Conservation (phyloP, 1,284 basidiomycete species). For the Apiotrichum brassicae region DNA sequence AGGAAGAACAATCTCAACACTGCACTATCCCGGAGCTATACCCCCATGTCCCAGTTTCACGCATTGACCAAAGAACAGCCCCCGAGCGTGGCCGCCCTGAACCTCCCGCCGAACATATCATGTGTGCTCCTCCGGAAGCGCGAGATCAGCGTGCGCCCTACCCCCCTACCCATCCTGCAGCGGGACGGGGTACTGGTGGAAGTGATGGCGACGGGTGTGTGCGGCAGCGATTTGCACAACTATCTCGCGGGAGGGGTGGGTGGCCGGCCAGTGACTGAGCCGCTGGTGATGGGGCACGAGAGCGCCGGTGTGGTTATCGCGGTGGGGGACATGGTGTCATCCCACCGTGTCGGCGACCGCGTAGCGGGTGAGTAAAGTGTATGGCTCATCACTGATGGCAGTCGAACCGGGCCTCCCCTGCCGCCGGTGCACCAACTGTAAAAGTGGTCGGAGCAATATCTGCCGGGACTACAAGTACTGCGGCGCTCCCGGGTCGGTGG, state of each 20-base stretch:
- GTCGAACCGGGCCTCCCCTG: conserved; percentile 57
- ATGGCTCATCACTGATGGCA: conserved; percentile 2
- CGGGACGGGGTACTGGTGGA: conserved; percentile 43
- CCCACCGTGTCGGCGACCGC: conserved; percentile 49
- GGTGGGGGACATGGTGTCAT: conserved; percentile 41
- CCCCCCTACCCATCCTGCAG: conserved; percentile 37
- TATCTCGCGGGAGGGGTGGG: conserved; percentile 41
- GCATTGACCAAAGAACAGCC: conserved; percentile 34
- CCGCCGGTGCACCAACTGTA: conserved; percentile 45
- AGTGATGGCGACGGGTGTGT: conserved; percentile 41
- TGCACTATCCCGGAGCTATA: no score
- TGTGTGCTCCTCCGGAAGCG: conserved; percentile 37
- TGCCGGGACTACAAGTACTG: conserved; percentile 39
- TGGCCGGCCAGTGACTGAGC: conserved; percentile 38
- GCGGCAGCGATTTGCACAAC: conserved; percentile 42
- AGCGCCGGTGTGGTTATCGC: conserved; percentile 42
- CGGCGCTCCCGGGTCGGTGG: conserved; percentile 39
- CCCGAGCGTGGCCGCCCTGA: conserved; percentile 27
- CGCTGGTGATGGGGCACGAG: conserved; percentile 48
- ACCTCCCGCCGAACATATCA: conserved; percentile 33
- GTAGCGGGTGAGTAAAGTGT: conserved; percentile 41
- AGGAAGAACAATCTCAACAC: no score
- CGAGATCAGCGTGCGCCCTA: conserved; percentile 29
- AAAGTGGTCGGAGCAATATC: conserved; percentile 68
- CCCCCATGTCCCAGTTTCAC: conserved; percentile 39